These are phyloP conservation scores for Amphicarpaea edgeworthii DNA, from an alignment of 306 rosid species.

Conservation along the genomic window DNA sequence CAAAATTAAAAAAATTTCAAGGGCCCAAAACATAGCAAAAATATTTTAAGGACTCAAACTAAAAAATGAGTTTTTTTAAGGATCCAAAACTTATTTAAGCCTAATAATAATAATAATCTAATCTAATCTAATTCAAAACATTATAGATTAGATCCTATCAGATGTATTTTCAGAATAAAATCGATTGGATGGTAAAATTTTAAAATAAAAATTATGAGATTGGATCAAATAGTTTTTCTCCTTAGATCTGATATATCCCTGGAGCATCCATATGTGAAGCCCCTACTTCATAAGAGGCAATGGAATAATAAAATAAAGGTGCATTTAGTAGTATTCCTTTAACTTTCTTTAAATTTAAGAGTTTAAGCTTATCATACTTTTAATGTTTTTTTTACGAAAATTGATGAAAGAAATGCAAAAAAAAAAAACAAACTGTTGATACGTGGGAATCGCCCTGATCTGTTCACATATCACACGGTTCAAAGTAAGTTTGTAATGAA, in stretches of 20 bases:
- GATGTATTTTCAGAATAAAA: neutral
- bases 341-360: neutral
- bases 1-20: no score
- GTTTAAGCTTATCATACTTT: neutral
- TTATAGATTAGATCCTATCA: neutral
- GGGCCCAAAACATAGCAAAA: no score
- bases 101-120: no score
- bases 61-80: no score
- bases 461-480: neutral
- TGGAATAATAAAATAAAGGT: neutral
- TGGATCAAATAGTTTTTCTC: neutral
- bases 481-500: constrained; percentile 12
- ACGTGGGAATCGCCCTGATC: neutral
- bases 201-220: no score
- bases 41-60: no score
- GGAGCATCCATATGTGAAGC: neutral
- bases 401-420: neutral
- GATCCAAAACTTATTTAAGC: no score
- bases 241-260: neutral
- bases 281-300: neutral
- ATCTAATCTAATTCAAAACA: no score
- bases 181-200: neutral
- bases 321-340: neutral
- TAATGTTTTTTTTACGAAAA: neutral
- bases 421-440: neutral